Evolutionary conservation across 768 basidiomycete species (phyloP).

Genomic region (Agaricus subrufescens): DNA sequence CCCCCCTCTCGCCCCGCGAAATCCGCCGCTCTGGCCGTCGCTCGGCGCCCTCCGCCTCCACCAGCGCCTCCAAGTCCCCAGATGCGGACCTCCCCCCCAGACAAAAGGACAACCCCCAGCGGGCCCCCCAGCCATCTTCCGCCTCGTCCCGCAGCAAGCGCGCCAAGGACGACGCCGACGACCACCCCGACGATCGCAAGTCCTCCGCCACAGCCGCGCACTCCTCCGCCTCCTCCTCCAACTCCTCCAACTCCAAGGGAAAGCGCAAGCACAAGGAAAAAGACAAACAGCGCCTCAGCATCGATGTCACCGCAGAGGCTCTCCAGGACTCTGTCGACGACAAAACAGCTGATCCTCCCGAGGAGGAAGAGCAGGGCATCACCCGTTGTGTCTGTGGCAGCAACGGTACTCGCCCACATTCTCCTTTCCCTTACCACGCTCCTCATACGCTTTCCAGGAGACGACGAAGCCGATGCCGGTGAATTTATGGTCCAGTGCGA

Average conservation of each 20-base stretch:
- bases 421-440: conserved; percentile 8
- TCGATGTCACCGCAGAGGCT: conserved; percentile 20
- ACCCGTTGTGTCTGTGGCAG: conserved; percentile 88
- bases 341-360: conserved; percentile 36
- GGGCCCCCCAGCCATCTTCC: conserved; percentile 36
- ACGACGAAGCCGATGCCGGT: conserved; percentile 77
- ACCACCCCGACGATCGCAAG: conserved; percentile 53
- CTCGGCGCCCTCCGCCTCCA: conserved; percentile 60
- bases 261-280: conserved; percentile 59
- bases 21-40: conserved; percentile 75
- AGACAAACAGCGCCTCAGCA: conserved; percentile 25
- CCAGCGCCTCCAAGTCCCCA: conserved; percentile 69
- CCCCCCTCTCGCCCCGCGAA: conserved; percentile 72
- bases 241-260: conserved; percentile 22
- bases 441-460: conserved; percentile 35
- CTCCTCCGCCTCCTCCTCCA: conserved; percentile 25
- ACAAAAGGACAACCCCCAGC: conserved; percentile 38
- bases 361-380: conserved; percentile 58
- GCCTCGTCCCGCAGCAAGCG: conserved; percentile 47
- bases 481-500: conserved; percentile 99
- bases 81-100: conserved; percentile 60
- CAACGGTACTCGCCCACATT: conserved; percentile 46
- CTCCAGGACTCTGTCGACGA: conserved; percentile 26
- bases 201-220: conserved; percentile 28
- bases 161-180: conserved; percentile 70